Evolutionary conservation across 352 stramenopile genomes (phyloP).

Genomic region (Globisporangium solare): DNA sequence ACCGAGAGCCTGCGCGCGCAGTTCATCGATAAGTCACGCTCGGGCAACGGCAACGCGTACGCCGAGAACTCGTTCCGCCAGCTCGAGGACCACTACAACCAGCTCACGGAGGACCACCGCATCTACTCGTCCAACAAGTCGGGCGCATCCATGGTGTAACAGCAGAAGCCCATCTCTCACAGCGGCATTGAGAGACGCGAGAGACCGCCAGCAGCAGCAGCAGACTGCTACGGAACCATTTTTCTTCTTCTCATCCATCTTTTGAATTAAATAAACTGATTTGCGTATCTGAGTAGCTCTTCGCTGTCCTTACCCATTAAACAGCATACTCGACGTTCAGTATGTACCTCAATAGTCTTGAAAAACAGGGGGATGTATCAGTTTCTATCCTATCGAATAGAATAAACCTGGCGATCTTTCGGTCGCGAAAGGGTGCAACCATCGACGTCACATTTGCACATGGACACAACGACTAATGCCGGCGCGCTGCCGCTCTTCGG

Average conservation of each 20-base stretch:
- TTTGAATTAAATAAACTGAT: background rate
- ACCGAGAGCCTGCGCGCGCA: slow-evolving; percentile 31
- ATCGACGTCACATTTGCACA: background rate
- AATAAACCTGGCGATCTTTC: background rate
- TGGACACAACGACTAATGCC: background rate
- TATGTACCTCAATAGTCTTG: no score
- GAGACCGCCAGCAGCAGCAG: background rate
- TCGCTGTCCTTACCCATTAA: background rate
- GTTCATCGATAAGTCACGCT: slow-evolving; percentile 48
- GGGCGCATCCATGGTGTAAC: slow-evolving; percentile 9
- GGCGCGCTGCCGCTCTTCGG: slow-evolving; percentile 14
- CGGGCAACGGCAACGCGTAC: slow-evolving; percentile 47
- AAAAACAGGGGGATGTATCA: background rate
- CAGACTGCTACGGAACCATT: background rate
- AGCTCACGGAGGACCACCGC: slow-evolving; percentile 53
- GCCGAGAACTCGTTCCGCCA: slow-evolving; percentile 51
- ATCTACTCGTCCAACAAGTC: slow-evolving; percentile 33
- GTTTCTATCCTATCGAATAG: background rate
- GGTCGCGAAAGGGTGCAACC: background rate
- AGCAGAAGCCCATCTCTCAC: background rate
- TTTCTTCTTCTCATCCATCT: background rate
- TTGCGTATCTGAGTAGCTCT: background rate
- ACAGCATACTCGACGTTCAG: background rate
- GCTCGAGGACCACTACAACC: slow-evolving; percentile 64
- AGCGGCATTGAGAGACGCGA: background rate